Percentiles rank a stretch among this genome's conserved stretches.
Conservation (phyloP, 306 rosid species). For the Morella rubra region DNA sequence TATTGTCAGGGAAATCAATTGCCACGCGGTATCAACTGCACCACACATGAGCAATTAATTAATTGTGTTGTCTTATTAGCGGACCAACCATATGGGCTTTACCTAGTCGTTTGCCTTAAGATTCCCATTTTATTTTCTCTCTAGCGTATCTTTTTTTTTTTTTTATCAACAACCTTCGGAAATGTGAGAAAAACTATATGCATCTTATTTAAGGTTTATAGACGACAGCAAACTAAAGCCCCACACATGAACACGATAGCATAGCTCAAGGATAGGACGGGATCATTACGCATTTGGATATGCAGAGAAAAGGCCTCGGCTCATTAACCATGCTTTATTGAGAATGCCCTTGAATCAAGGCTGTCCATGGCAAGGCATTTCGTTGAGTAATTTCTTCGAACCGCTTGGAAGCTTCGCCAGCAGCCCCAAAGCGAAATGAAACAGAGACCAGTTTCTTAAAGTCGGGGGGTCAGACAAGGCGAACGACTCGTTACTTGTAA, state of each 20-base stretch:
- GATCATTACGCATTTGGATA: neutral
- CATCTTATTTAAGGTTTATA: no score
- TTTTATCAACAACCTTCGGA: neutral
- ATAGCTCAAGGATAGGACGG: constrained; percentile 4
- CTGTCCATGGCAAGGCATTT: constrained; percentile 17
- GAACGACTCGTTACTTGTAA: neutral
- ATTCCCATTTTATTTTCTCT: neutral
- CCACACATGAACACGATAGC: neutral
- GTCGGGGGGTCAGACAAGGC: constrained; percentile 7
- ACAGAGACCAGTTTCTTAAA: constrained; percentile 5
- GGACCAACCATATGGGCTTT: neutral
- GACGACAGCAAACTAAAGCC: constrained; percentile 9
- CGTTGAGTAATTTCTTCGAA: constrained; percentile 25
- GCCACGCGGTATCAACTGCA: neutral
- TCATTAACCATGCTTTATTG: neutral
- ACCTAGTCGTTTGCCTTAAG: neutral
- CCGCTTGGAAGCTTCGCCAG: neutral
- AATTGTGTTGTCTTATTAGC: neutral
- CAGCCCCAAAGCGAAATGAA: constrained; percentile 6
- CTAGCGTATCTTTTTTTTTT: no score
- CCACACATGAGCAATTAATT: neutral
- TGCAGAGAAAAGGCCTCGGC: neutral
- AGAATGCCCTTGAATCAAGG: constrained; percentile 16
- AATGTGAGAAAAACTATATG: neutral
- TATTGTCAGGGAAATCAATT: neutral